Percentiles rank a stretch among this genome's conserved stretches.
These are phyloP conservation scores for Mycena rosella DNA, from an alignment of 768 basidiomycete species.

Conservation along the genomic window DNA sequence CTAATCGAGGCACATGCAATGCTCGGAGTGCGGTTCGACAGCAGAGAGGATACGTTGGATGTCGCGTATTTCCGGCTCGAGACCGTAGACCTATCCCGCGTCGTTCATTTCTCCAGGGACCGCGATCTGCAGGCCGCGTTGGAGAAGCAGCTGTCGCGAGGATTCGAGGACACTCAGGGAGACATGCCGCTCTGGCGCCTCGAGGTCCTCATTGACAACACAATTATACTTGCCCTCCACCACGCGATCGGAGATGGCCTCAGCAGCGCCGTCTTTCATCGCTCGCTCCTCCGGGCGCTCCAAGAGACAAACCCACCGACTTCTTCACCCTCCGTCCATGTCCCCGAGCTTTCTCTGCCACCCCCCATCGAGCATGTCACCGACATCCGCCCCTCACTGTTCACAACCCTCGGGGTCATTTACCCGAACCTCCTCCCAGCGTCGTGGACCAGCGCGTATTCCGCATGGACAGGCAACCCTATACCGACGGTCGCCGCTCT, in stretches of 20 bases:
- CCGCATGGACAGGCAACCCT: constrained; percentile 48
- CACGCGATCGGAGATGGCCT: constrained; percentile 56
- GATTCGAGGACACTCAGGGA: constrained; percentile 40
- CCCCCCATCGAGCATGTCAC: constrained; percentile 45
- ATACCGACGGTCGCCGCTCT: constrained; percentile 36
- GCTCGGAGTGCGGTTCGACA: constrained; percentile 43
- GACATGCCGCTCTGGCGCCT: constrained; percentile 55
- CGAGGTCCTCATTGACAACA: constrained; percentile 46
- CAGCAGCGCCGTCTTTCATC: constrained; percentile 54
- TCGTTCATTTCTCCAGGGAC: constrained; percentile 46
- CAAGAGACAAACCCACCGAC: constrained; percentile 15
- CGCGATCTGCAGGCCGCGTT: constrained; percentile 40
- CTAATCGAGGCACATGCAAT: constrained; percentile 44
- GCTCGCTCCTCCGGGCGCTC: constrained; percentile 46
- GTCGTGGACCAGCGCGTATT: constrained; percentile 14
- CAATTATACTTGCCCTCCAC: constrained; percentile 50
- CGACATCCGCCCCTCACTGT: constrained; percentile 43
- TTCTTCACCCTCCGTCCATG: constrained; percentile 20
- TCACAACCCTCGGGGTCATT: constrained; percentile 40
- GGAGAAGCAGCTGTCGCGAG: constrained; percentile 41
- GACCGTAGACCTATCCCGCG: constrained; percentile 43
- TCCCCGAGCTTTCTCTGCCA: constrained; percentile 36
- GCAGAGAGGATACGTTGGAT: constrained; percentile 29
- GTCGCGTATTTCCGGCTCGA: constrained; percentile 44
- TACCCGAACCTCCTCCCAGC: constrained; percentile 48